These are phyloP conservation scores for Colletotrichum sp. DNA, from an alignment of 2,329 filamentous ascomycete species.

Conservation along the genomic window DNA sequence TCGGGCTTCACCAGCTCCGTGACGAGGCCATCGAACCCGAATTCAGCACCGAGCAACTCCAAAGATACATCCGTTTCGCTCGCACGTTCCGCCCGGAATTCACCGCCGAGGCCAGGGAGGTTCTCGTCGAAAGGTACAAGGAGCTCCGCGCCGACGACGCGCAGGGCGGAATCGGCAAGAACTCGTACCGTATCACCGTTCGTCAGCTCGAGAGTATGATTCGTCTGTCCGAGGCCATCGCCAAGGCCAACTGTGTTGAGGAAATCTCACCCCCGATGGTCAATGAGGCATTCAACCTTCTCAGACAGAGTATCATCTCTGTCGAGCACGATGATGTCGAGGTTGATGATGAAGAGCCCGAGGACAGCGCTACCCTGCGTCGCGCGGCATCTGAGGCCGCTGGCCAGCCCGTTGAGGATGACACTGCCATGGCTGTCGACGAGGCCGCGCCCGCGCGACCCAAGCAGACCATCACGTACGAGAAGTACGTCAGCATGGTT, in stretches of 20 bases:
- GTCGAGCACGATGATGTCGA: conserved; percentile 98
- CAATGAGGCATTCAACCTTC: conserved; percentile 86
- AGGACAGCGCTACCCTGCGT: conserved; percentile 50
- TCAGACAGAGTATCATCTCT: conserved; percentile 94
- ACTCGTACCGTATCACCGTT: conserved; percentile 97
- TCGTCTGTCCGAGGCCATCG: conserved; percentile 94
- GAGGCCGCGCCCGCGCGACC: conserved; percentile 47
- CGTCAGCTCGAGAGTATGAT: conserved; percentile 96
- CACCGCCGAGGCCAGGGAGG: conserved; percentile 81
- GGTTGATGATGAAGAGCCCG: conserved; percentile 79
- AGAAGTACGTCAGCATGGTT: conserved; percentile 91
- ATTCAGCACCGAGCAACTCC: conserved; percentile 94
- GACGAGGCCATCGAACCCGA: conserved; percentile 92
- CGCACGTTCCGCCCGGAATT: conserved; percentile 94
- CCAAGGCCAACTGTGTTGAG: conserved; percentile 95
- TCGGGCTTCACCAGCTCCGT: conserved; percentile 88
- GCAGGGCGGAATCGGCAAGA: conserved; percentile 90
- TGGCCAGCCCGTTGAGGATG: conserved; percentile 54
- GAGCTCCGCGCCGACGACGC: conserved; percentile 92
- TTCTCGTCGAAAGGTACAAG: conserved; percentile 93
- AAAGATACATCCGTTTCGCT: conserved; percentile 96
- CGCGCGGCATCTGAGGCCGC: conserved; percentile 41
- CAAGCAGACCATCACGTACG: conserved; percentile 91
- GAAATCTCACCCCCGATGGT: conserved; percentile 88
- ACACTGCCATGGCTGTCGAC: conserved; percentile 45